Evolutionary conservation across 2,329 filamentous ascomycete genomes (phyloP).

Genomic region (Teratosphaeria pseudoeucalypti): DNA sequence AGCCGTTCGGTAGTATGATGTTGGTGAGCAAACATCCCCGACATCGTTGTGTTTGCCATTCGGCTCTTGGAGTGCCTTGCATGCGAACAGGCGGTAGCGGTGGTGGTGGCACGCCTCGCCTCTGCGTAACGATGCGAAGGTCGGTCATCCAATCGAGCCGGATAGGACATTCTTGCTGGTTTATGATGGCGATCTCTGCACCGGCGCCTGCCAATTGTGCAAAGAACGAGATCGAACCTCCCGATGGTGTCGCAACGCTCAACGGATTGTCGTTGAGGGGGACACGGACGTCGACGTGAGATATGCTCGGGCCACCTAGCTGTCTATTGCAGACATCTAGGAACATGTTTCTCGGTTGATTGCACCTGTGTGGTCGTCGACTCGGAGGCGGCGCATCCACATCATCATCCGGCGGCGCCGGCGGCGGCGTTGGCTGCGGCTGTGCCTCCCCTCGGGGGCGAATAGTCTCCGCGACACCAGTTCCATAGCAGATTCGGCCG

Average conservation of each 20-base stretch:
- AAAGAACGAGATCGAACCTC: background rate
- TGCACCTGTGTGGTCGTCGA: background rate
- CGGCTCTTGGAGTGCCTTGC: background rate
- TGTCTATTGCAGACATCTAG: background rate
- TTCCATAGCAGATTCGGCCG: background rate
- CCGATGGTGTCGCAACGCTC: background rate
- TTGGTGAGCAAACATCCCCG: background rate
- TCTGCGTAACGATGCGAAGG: background rate
- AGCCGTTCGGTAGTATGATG: background rate
- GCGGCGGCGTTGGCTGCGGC: no score
- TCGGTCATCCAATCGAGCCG: background rate
- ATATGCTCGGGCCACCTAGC: background rate
- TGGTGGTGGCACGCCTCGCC: background rate
- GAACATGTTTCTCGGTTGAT: background rate
- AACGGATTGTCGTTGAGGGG: background rate
- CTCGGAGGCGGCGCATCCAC: no score
- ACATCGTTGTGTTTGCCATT: background rate
- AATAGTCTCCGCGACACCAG: background rate
- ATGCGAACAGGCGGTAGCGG: background rate
- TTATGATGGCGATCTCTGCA: background rate
- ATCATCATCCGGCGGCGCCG: background rate
- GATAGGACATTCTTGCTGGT: background rate
- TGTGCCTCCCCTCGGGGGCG: no score
- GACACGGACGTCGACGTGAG: background rate
- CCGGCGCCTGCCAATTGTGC: background rate